Percentiles rank a stretch among this genome's conserved stretches.
Evolutionary conservation across 106 monocot species (phyloP).

Genomic region (Hemerocallis citrina): DNA sequence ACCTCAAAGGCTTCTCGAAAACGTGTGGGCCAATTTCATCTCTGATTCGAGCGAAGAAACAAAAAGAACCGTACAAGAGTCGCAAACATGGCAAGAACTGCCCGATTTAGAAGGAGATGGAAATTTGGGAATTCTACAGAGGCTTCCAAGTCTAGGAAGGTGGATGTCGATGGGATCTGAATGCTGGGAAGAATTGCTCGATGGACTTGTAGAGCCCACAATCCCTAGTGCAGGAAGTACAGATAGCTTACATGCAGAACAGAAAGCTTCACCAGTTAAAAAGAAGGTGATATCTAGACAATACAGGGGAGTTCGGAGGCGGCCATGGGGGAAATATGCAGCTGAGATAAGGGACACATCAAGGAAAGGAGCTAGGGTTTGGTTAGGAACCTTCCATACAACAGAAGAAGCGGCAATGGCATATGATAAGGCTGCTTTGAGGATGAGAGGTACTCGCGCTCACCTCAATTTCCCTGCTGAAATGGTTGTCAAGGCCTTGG

Average conservation of each 20-base stretch:
- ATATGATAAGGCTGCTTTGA: conserved; percentile 38
- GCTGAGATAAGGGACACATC: conserved; percentile 37
- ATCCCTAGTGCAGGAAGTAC: neutral
- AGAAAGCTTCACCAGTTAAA: neutral
- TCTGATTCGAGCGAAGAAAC: neutral
- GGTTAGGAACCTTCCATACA: conserved; percentile 36
- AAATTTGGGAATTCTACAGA: conserved; percentile 9
- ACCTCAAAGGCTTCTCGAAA: conserved; percentile 19
- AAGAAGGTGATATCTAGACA: conserved; percentile 2
- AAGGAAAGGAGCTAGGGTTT: conserved; percentile 31
- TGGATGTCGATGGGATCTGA: conserved; percentile 42
- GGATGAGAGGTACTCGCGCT: conserved; percentile 32
- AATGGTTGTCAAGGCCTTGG: conserved; percentile 2
- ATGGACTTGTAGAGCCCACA: conserved; percentile 3
- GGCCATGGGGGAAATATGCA: conserved; percentile 46
- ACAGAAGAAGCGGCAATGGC: conserved; percentile 45
- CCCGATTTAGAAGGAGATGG: conserved; percentile 4
- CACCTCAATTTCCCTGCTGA: conserved; percentile 40
- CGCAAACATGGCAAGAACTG: conserved; percentile 5
- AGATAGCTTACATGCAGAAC: neutral
- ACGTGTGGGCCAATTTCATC: conserved; percentile 40
- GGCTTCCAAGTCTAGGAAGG: conserved; percentile 38
- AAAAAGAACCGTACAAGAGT: neutral
- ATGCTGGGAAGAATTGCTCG: conserved; percentile 32
- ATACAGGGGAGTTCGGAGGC: conserved; percentile 30